Percentiles rank a stretch among this genome's conserved stretches.
phyloP scores from a whole-genome alignment of 1,284 basidiomycete species.

The Ganoderma meredithae region DNA sequence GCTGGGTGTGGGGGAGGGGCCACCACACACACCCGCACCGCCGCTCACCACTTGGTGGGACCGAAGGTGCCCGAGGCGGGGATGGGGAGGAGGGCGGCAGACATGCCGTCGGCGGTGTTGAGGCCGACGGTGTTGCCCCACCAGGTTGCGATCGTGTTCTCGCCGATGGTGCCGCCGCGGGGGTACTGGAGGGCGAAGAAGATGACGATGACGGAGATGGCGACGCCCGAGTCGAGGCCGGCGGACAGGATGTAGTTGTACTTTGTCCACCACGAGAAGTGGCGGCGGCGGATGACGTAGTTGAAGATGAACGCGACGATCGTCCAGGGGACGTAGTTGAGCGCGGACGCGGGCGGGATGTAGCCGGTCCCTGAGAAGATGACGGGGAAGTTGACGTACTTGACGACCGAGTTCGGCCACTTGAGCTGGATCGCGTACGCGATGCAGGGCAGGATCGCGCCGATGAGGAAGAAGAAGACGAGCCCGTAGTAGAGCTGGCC shows the following conservation, averaged over 20 bases:
- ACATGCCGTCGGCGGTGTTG: slow-evolving; percentile 43
- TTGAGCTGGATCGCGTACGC: slow-evolving; percentile 45
- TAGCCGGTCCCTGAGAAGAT: slow-evolving; percentile 45
- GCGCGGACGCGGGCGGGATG: slow-evolving; percentile 51
- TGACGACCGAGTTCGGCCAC: slow-evolving; percentile 61
- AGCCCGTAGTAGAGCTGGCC: slow-evolving; percentile 52
- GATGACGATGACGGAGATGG: slow-evolving; percentile 52
- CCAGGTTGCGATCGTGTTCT: slow-evolving; percentile 45
- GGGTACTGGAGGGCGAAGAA: slow-evolving; percentile 60
- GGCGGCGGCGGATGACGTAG: slow-evolving; percentile 49
- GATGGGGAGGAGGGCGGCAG: slow-evolving; percentile 41
- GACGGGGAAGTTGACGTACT: slow-evolving; percentile 78
- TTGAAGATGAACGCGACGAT: slow-evolving; percentile 53
- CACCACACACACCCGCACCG: background rate
- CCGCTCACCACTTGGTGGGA: slow-evolving; percentile 21
- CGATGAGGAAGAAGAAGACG: slow-evolving; percentile 56
- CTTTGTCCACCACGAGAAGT: slow-evolving; percentile 54
- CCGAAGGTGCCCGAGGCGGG: slow-evolving; percentile 49
- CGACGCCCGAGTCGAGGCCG: slow-evolving; percentile 56
- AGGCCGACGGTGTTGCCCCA: slow-evolving; percentile 51
- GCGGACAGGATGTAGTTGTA: slow-evolving; percentile 64
- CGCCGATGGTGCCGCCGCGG: slow-evolving; percentile 50
- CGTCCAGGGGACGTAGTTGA: slow-evolving; percentile 53
- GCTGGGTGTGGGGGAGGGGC: background rate
- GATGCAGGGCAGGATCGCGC: slow-evolving; percentile 49